Evolutionary conservation across 352 stramenopile genomes (phyloP).

Genomic region (Plasmopara muralis): DNA sequence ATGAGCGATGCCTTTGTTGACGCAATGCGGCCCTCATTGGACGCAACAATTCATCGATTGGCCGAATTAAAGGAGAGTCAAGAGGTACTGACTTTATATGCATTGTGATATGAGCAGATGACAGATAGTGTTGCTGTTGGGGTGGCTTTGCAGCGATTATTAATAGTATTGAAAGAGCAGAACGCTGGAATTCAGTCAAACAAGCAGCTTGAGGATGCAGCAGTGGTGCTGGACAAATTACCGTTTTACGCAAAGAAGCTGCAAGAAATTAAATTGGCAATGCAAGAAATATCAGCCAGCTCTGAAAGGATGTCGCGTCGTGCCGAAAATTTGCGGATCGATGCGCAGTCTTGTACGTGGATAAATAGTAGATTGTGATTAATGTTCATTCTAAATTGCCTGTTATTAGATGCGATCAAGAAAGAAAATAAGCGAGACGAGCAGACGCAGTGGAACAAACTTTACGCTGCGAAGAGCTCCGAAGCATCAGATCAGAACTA

Average conservation of each 20-base stretch:
- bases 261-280: conserved; percentile 52
- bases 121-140: conserved; percentile 5
- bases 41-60: conserved; percentile 66
- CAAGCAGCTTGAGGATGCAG: conserved; percentile 50
- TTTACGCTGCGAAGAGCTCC: conserved; percentile 56
- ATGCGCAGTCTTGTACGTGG: conserved; percentile 67
- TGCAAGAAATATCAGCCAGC: conserved; percentile 48
- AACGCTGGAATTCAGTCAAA: conserved; percentile 46
- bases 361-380: not conserved
- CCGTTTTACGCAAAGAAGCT: conserved; percentile 63
- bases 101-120: not conserved
- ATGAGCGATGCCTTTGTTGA: conserved; percentile 53
- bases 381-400: conserved; percentile 1
- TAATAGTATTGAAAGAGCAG: conserved; percentile 42
- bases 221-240: conserved; percentile 61
- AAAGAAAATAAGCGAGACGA: conserved; percentile 75
- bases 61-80: conserved; percentile 51
- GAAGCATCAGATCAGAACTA: not conserved
- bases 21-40: conserved; percentile 50
- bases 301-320: conserved; percentile 71
- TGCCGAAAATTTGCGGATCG: conserved; percentile 57
- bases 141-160: conserved; percentile 34
- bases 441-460: conserved; percentile 69
- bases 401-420: conserved; percentile 59
- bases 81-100: conserved; percentile 9